These are phyloP conservation scores for Acanthamoeba sp. DNA, from an alignment of 208 protist genomes.

Conservation along the genomic window DNA sequence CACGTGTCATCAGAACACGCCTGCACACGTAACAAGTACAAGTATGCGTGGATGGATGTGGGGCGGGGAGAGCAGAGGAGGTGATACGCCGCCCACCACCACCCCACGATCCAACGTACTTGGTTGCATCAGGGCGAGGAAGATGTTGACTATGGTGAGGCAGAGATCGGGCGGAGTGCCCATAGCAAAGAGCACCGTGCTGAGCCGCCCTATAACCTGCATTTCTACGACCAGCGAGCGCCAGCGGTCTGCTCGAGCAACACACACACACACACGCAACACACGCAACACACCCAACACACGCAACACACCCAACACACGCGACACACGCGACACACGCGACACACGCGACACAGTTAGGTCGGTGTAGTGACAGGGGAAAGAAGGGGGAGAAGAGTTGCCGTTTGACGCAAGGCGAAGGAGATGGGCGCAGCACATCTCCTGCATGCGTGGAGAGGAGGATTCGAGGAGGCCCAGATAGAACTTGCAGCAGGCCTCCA, in stretches of 20 bases:
- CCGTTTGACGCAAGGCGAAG: slow-evolving; percentile 4
- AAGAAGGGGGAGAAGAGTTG: too few relatives aligned
- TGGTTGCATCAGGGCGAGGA: background rate
- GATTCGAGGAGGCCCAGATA: slow-evolving; percentile 42
- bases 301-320: too few relatives aligned
- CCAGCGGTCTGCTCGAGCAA: background rate
- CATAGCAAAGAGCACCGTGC: background rate
- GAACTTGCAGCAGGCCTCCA: slow-evolving; percentile 37
- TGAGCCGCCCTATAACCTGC: background rate
- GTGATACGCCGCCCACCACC: too few relatives aligned
- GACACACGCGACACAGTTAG: too few relatives aligned
- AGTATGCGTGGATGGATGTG: too few relatives aligned
- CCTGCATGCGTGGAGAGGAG: background rate
- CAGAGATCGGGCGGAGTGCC: background rate
- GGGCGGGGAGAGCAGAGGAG: too few relatives aligned
- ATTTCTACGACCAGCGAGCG: background rate
- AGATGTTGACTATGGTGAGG: background rate
- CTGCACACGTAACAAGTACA: too few relatives aligned
- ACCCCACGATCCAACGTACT: too few relatives aligned
- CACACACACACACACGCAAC: too few relatives aligned
- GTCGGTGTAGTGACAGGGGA: too few relatives aligned
- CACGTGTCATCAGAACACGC: background rate
- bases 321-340: too few relatives aligned
- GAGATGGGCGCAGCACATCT: slow-evolving; percentile 8
- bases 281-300: too few relatives aligned